A percentile compares a stretch with the other conserved stretches of the same genome.
Conservation (phyloP, 129 eudicot species). For the Logfia minima region DNA sequence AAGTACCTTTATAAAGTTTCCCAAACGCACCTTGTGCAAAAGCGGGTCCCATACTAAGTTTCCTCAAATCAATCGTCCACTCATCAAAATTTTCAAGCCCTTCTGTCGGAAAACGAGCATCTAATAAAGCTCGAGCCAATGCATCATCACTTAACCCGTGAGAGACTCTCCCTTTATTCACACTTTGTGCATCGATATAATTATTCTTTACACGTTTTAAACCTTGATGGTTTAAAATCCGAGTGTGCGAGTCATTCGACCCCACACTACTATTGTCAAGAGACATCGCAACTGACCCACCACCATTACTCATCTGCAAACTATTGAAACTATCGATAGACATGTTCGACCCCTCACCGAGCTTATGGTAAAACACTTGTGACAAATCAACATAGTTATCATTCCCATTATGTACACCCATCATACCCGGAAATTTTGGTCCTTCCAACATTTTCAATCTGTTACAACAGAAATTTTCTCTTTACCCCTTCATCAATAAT, state of each 20-base stretch:
- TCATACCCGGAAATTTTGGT: constrained; percentile 69
- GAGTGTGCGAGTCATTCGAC: constrained; percentile 84
- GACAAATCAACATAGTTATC: constrained; percentile 58
- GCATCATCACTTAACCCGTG: constrained; percentile 82
- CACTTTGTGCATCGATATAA: constrained; percentile 67
- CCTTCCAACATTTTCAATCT: constrained; percentile 71
- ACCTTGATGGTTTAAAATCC: constrained; percentile 79
- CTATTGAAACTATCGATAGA: constrained; percentile 76
- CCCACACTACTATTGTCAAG: constrained; percentile 88
- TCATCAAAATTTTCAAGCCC: constrained; percentile 86
- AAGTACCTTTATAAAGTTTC: constrained; percentile 80
- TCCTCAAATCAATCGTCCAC: constrained; percentile 80
- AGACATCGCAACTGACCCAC: constrained; percentile 93
- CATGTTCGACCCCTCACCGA: constrained; percentile 85
- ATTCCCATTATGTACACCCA: constrained; percentile 58
- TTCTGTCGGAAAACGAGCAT: constrained; percentile 57
- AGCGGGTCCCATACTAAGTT: constrained; percentile 83
- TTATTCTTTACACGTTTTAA: constrained; percentile 55
- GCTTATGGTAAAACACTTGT: constrained; percentile 66
- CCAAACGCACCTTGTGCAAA: constrained; percentile 97
- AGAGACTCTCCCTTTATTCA: constrained; percentile 60
- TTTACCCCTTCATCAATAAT: constrained; percentile 40
- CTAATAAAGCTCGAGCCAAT: constrained; percentile 71
- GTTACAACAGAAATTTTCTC: constrained; percentile 15
- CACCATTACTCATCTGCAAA: constrained; percentile 74